Evolutionary conservation across 1,139 yeast species (phyloP), one percentile per base, ranked within the genome.

Genomic region (Nakaseomyces uthaithaninus): DNA sequence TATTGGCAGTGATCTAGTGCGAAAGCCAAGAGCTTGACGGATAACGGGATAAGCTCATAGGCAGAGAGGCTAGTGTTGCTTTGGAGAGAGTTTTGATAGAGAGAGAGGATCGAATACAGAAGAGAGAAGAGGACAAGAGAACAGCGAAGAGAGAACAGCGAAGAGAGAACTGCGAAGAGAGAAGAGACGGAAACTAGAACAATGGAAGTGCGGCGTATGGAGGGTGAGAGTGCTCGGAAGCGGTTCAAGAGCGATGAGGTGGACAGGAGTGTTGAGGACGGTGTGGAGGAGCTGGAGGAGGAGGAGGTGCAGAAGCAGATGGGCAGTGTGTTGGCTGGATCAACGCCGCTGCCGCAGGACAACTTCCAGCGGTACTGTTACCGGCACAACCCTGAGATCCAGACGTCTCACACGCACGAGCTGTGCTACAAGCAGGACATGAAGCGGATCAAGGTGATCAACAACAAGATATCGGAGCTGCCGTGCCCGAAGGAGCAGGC

Each of bases 331-430:
- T 36, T 7, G 30, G 22, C 24, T 18, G 28, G 15, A 36, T 30
- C 31, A 36, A 25, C 27, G 36, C 26, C 18, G 38, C 16, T 54
- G 35, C 64, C 64, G 16, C 49, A 51, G 41, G 59, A 49, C 36
- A 59, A 55, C 37, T 50, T 56, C 36, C 54, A 53, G 51, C 71
- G 73, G 49, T 87, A 76, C 62, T 89, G 97, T 59, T 89, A 89
- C 61, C 70, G 97, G 42, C 97, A 89, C 62, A 85, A 89, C 54
- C 97, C 97, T 4, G 91, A 83, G 36, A 50, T 57, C 16, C 60
- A 54, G 42, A 45, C 50, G 12, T 43, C 85, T 22, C 68, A 67
- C 42, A 54, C 57, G 11, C 55, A 49, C 33, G 51, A 48, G 17
- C 50, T 48, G 27, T 56, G 62, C 39, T 51, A 55, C 84, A 79